Evolutionary conservation across 75 land plant species (phyloP).

Genomic region (Cunninghamia lanceolata): DNA sequence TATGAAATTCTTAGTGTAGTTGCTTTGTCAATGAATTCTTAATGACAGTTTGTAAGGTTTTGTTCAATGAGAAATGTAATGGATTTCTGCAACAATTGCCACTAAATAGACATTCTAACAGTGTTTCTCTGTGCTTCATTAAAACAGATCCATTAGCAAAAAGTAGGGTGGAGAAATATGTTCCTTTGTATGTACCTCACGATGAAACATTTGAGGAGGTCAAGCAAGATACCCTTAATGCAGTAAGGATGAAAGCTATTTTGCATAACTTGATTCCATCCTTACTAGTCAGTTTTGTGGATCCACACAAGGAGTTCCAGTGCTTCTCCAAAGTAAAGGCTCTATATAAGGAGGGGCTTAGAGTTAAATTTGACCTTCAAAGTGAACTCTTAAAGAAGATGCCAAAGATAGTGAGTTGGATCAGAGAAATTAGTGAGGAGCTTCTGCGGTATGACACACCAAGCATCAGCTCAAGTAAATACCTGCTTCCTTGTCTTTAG

Average conservation of each 20-base stretch:
- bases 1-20: not conserved
- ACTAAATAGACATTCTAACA: not conserved
- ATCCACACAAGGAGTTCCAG: constrained; percentile 52
- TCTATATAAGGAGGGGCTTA: constrained; percentile 65
- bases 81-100: not conserved
- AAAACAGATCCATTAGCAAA: constrained; percentile 50
- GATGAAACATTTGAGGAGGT: constrained; percentile 78
- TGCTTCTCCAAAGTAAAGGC: constrained; percentile 64
- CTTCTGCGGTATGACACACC: constrained; percentile 59
- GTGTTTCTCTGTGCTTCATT: not conserved
- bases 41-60: not conserved
- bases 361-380: constrained; percentile 33
- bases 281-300: constrained; percentile 50
- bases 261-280: constrained; percentile 61
- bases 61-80: not conserved
- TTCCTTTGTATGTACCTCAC: constrained; percentile 71
- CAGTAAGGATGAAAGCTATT: constrained; percentile 46
- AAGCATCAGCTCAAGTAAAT: constrained; percentile 60
- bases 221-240: constrained; percentile 40
- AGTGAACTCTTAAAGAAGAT: constrained; percentile 50
- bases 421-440: constrained; percentile 48
- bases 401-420: constrained; percentile 25
- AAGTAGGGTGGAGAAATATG: constrained; percentile 52
- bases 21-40: not conserved
- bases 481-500: not conserved